Conservation (phyloP, 2,329 filamentous ascomycete genomes). For the Calonectria hawksworthii region DNA sequence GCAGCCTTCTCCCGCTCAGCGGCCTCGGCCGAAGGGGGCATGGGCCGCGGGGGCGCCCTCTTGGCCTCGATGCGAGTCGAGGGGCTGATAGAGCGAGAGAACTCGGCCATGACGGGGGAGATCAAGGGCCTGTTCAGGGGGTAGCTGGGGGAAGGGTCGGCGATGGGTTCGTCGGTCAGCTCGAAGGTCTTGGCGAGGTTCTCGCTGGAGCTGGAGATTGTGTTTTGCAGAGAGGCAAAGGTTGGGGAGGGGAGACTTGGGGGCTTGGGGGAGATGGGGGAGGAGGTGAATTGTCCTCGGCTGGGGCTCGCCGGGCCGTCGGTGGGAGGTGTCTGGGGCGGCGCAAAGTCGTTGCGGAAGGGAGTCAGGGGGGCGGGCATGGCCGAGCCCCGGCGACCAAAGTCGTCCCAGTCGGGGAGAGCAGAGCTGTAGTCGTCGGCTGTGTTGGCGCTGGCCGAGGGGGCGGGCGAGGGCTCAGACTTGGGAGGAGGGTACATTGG, state of each 20-base stretch:
- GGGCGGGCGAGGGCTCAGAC: slow-evolving; percentile 20
- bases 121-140: slow-evolving; percentile 42
- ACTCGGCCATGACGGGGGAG: slow-evolving; percentile 49
- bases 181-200: slow-evolving; percentile 51
- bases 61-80: slow-evolving; percentile 48
- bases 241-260: slow-evolving; percentile 54
- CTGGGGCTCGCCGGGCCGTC: slow-evolving; percentile 32
- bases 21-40: slow-evolving; percentile 40
- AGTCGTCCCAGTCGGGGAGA: slow-evolving; percentile 46
- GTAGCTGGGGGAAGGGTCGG: slow-evolving; percentile 10
- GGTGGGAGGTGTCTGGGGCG: slow-evolving; percentile 29
- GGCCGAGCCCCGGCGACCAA: slow-evolving; percentile 51
- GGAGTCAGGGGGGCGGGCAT: slow-evolving; percentile 53
- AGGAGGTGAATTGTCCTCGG: slow-evolving; percentile 42
- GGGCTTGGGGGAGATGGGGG: slow-evolving; percentile 46
- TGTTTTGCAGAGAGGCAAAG: slow-evolving; percentile 52
- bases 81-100: slow-evolving; percentile 39
- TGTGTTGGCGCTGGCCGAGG: not conserved
- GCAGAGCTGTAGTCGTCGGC: slow-evolving; percentile 27
- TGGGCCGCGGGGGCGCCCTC: slow-evolving; percentile 51
- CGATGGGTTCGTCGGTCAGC: slow-evolving; percentile 37
- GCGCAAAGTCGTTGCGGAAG: slow-evolving; percentile 31
- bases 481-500: slow-evolving; percentile 41
- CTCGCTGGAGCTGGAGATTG: slow-evolving; percentile 51
- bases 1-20: slow-evolving; percentile 17